Base-by-base conservation (phyloP, 208 protist species). In the Leishmania arabica region DNA sequence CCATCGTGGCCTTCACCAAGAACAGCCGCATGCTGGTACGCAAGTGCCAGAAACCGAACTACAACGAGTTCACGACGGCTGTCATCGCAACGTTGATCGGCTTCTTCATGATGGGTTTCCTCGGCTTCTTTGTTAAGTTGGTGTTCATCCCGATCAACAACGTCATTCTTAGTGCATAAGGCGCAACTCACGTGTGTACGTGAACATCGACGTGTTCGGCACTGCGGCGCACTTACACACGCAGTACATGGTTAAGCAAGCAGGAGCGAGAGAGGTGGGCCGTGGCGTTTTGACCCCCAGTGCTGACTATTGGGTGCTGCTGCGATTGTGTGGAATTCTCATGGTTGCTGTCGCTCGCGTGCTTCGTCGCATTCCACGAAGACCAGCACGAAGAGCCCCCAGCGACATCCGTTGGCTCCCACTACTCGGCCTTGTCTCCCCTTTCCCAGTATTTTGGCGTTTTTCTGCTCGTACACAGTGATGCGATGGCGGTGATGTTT, bases 111-210 rank as follows among this genome's bases (percentile, higher is more conserved):
- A 97, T 99, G 90, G 98, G 98, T 62, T 97, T 99, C 80, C 83
- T 99, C 66, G 98, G 98, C 69, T 99, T 98, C 84, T 97, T 99
- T 81, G 94, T 99, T 4, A 99, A 99, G 89, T 86, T 99, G 31
- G 95, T 99, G 84, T 98, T 98, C 76, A 99, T 99, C 79, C 98
- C 97, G 15, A 99, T 99, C 87, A 99, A 99, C 88, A 99, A 99
- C 82, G 96, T 99, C 42, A 97, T 99, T 65, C 91, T 99, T 27
- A 94, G 94, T 11, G 85, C 89, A 7, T 88, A 86, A 82, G 68
- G 42, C 17, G 69, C 27, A 45, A 11, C 69, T 6, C 42, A 51
- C 47, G 8, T 47, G 66, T 24, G 40, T 31, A 47, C 66, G 66
- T 71, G 31, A n/a, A 19, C 37, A 42, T n/a, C 40, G 4, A 68